Evolutionary conservation across 225 moss, liverwort and hornwort species (phyloP).

Genomic region (Marchantia paleacea): DNA sequence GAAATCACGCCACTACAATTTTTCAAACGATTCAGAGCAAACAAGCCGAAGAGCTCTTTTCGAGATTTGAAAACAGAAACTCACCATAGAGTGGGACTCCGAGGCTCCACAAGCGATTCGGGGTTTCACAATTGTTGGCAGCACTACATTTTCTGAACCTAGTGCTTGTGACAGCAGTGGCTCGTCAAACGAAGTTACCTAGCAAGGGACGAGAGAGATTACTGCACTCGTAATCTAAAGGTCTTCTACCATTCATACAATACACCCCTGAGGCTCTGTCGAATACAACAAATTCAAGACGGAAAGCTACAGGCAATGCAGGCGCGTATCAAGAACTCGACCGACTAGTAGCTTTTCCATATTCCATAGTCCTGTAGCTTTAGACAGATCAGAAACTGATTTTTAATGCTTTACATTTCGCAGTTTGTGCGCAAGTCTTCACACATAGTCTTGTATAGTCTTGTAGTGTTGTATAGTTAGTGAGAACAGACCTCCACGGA

Average conservation of each 20-base stretch:
- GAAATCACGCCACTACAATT: not conserved
- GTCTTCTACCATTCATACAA: not conserved
- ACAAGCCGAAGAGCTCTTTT: not conserved
- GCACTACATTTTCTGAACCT: slow-evolving; percentile 49
- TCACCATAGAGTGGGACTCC: slow-evolving; percentile 88
- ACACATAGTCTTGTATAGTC: too few relatives aligned
- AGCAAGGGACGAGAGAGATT: not conserved
- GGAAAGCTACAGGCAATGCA: not conserved
- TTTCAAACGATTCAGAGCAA: not conserved
- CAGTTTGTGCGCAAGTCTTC: not conserved
- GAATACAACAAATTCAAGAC: not conserved
- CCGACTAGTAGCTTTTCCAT: not conserved
- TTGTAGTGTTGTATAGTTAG: not conserved
- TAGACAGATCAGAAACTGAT: not conserved
- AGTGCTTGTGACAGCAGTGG: slow-evolving; percentile 53
- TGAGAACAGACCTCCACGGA: slow-evolving; percentile 62
- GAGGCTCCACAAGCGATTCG: slow-evolving; percentile 83
- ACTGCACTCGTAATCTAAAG: not conserved
- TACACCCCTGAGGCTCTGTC: not conserved
- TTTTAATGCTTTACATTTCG: too few relatives aligned
- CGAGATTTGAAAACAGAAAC: not conserved
- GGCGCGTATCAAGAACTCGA: not conserved
- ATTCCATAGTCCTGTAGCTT: not conserved
- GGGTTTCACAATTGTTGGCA: slow-evolving; percentile 93
- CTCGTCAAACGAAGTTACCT: slow-evolving; percentile 74